Percentiles rank a stretch among this genome's conserved stretches.
These are phyloP conservation scores for Asterochloris sp. DNA, from an alignment of 139 green algal species.

Conservation along the genomic window DNA sequence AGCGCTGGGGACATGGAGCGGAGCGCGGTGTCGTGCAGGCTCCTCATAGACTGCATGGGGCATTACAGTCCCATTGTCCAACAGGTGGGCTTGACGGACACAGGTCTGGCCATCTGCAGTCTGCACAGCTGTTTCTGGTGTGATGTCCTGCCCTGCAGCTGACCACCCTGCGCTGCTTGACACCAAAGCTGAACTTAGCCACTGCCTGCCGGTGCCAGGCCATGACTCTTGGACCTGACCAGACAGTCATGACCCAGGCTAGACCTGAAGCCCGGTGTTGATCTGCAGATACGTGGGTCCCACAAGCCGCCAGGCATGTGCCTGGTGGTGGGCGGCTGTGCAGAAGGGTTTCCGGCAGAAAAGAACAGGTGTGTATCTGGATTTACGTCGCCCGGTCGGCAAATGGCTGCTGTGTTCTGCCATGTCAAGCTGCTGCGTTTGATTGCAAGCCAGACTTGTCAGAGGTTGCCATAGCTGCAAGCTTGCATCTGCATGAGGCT, in stretches of 20 bases:
- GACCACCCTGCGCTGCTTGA: not conserved
- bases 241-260: not conserved
- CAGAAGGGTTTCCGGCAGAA: slow-evolving; percentile 77
- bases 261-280: not conserved
- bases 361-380: slow-evolving; percentile 39
- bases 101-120: not conserved
- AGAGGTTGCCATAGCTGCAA: too few species aligned
- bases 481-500: too few species aligned
- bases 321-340: slow-evolving; percentile 88
- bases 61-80: slow-evolving; percentile 61
- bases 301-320: slow-evolving; percentile 92
- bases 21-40: slow-evolving; percentile 30
- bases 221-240: not conserved
- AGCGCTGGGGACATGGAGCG: not conserved
- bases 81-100: not conserved
- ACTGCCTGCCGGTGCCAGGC: not conserved
- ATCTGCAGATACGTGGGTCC: slow-evolving; percentile 73
- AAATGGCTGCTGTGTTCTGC: too few species aligned
- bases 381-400: not conserved
- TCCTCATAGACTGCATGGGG: slow-evolving; percentile 96
- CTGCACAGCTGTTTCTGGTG: too few species aligned
- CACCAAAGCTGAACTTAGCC: not conserved
- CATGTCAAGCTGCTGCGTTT: too few species aligned
- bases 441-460: too few species aligned
- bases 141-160: too few species aligned